Conservation (phyloP, 2,329 filamentous ascomycete genomes). For the Gaeumannomyces sp. region DNA sequence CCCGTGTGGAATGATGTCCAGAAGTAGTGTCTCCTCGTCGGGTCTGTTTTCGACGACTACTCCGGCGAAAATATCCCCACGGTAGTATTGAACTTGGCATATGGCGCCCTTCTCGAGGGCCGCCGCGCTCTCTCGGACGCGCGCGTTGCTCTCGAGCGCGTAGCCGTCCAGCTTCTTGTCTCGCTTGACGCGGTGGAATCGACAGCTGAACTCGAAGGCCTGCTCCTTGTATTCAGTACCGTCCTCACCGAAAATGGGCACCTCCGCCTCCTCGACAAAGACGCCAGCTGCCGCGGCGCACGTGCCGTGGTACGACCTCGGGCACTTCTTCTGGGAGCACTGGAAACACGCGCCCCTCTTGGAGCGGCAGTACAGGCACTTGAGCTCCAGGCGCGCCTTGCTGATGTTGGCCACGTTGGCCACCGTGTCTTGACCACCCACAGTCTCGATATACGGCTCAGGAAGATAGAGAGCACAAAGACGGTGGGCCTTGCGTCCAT, state of each 20-base stretch:
- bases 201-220: constrained; percentile 88
- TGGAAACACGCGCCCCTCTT: constrained; percentile 96
- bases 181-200: constrained; percentile 86
- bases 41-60: constrained; percentile 76
- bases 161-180: constrained; percentile 68
- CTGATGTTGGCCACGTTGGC: constrained; percentile 75
- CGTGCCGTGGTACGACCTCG: constrained; percentile 87
- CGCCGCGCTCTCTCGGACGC: constrained; percentile 62
- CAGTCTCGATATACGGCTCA: constrained; percentile 77
- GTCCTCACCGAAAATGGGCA: constrained; percentile 84
- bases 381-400: constrained; percentile 82
- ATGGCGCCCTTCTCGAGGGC: constrained; percentile 66
- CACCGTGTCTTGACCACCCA: constrained; percentile 66
- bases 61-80: constrained; percentile 85
- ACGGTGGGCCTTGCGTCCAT: constrained; percentile 79
- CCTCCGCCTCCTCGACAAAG: constrained; percentile 78
- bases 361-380: constrained; percentile 90
- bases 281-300: constrained; percentile 90
- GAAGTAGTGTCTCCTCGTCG: constrained; percentile 67
- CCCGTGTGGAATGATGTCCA: constrained; percentile 82
- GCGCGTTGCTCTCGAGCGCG: constrained; percentile 61
- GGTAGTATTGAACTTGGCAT: constrained; percentile 79
- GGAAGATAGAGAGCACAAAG: constrained; percentile 87
- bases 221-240: constrained; percentile 88
- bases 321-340: constrained; percentile 91